phyloP scores from a whole-genome alignment of 2,329 filamentous ascomycete species.

The Colletotrichum lentis region DNA sequence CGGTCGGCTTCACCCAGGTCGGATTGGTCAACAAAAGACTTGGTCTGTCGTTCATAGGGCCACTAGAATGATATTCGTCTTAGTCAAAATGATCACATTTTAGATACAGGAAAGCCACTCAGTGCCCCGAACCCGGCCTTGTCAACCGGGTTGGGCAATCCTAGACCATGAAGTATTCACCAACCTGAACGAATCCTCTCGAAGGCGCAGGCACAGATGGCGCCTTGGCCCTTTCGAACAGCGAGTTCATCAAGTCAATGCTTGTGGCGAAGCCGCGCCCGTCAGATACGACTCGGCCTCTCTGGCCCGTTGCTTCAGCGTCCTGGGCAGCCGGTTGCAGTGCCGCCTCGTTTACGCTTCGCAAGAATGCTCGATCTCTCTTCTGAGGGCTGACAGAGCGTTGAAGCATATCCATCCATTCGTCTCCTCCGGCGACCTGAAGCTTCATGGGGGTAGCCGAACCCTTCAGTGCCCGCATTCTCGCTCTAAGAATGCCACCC shows the following conservation, averaged over 20 bases:
- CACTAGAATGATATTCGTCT: conserved; percentile 69
- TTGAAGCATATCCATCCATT: conserved; percentile 94
- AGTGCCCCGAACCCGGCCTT: background rate
- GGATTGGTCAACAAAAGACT: conserved; percentile 68
- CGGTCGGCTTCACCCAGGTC: conserved; percentile 70
- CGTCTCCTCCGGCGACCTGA: conserved; percentile 74
- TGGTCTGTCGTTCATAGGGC: conserved; percentile 83
- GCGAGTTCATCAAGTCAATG: conserved; percentile 95
- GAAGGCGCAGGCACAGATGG: conserved; percentile 59
- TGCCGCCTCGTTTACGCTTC: conserved; percentile 62
- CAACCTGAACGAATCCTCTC: conserved; percentile 87
- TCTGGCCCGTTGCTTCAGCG: conserved; percentile 30
- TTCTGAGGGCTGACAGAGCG: conserved; percentile 95
- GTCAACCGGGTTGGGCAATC: conserved; percentile 25
- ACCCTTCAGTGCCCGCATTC: conserved; percentile 70
- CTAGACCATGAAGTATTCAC: conserved; percentile 59
- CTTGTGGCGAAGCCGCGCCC: conserved; percentile 80
- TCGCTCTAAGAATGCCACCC: conserved; percentile 69
- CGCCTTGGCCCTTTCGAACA: conserved; percentile 79
- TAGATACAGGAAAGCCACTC: conserved; percentile 46
- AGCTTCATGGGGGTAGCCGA: conserved; percentile 66
- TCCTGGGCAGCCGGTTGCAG: conserved; percentile 54
- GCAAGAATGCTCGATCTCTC: conserved; percentile 80
- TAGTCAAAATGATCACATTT: conserved; percentile 45
- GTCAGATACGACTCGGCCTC: conserved; percentile 52